Evolutionary conservation across 2,329 filamentous ascomycete genomes (phyloP), one percentile per base, ranked within the genome.

Genomic region (Fusarium torulosum): DNA sequence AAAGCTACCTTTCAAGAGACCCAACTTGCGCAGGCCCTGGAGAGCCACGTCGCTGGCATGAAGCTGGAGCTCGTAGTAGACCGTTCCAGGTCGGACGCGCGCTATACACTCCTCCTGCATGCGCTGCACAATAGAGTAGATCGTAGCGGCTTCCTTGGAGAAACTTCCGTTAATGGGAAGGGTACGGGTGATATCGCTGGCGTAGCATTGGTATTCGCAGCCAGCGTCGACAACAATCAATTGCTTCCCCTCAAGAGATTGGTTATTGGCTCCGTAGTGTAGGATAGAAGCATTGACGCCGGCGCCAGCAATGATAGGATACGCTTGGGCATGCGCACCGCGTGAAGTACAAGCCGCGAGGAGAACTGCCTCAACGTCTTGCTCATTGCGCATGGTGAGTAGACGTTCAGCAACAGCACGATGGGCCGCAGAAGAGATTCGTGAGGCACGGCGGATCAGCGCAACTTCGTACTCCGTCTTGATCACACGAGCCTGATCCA

Each of bases 401-500:
- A 96, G 83, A 4, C 84, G 83, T 66, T 85, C 82, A 57, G 95
- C 88, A 13, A 96, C 91, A 27, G 86, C 86, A 43, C 87, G 84
- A 78, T 98, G 96, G 1, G 91, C 96, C 33, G 85, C 83, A 2
- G 91, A 90, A 4, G 93, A 94, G 67, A 98, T 88, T 41, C 85
- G 86, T 75, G 94, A 96, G 33, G 96, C 95, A 59, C 89, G 89
- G 17, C 91, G 88, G 73, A 98, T 91, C 69, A 96, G 86, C 6
- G 87, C 88, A 52, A 98, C 85, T 76, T 99, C 95, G 75, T 96
- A 93, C n/a, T 86, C 84, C 45, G 92, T 90, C 81, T 98, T 98
- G 78, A 92, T 84, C 3, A 95, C 90, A 31, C 95, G 90, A 21
- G 91, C 90, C 54, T 88, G 85, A 75, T 97, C 91, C 79, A 97